A percentile compares a stretch with the other conserved stretches of the same genome.
phyloP scores from a whole-genome alignment of 2,329 filamentous ascomycete species.

The Neonectria sp. region DNA sequence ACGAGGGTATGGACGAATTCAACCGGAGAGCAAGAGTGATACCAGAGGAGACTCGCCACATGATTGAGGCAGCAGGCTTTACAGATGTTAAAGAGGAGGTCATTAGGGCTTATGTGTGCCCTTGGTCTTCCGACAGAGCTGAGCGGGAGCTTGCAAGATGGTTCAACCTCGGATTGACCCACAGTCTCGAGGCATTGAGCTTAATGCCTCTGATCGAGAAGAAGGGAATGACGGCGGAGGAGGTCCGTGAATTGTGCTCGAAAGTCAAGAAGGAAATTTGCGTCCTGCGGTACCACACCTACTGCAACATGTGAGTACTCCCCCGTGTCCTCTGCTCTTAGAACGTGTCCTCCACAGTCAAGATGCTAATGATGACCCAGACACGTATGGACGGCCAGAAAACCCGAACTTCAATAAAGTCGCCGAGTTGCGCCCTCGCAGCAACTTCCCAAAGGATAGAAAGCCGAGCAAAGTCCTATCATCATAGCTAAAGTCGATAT shows the following conservation, averaged over 20 bases:
- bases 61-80: slow-evolving; percentile 81
- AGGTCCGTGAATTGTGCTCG: slow-evolving; percentile 74
- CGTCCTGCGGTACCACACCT: slow-evolving; percentile 77
- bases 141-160: slow-evolving; percentile 81
- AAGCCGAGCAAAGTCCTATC: slow-evolving; percentile 8
- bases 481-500: neutral
- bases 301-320: slow-evolving; percentile 83
- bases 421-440: slow-evolving; percentile 9
- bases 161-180: slow-evolving; percentile 85
- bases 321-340: neutral
- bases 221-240: slow-evolving; percentile 63
- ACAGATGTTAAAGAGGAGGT: slow-evolving; percentile 81
- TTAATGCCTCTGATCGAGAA: slow-evolving; percentile 78
- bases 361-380: slow-evolving; percentile 27
- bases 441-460: slow-evolving; percentile 15
- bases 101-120: slow-evolving; percentile 80
- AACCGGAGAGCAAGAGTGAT: slow-evolving; percentile 76
- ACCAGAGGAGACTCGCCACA: slow-evolving; percentile 64
- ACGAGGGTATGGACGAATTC: slow-evolving; percentile 76
- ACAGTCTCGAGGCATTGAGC: slow-evolving; percentile 81
- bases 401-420: slow-evolving; percentile 43
- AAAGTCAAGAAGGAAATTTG: slow-evolving; percentile 79
- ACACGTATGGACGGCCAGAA: slow-evolving; percentile 48
- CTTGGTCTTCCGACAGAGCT: slow-evolving; percentile 77
- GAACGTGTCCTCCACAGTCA: neutral